These are phyloP conservation scores for Bruguiera hainesii DNA, from an alignment of 441 rosid genomes.

Conservation along the genomic window DNA sequence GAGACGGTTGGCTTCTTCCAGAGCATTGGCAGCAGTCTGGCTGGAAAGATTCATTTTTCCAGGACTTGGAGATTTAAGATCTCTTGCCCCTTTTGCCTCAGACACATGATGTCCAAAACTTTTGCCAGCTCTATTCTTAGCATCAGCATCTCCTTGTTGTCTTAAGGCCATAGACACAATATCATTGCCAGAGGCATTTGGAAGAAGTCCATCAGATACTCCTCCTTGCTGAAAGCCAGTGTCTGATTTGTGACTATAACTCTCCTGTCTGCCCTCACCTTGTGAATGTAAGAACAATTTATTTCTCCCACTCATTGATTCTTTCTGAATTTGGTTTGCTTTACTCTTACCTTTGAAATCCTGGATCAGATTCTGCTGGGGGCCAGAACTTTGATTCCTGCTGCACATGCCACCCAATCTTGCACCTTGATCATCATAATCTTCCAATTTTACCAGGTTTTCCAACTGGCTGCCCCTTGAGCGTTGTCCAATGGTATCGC, in stretches of 20 bases:
- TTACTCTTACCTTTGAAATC: constrained; percentile 14
- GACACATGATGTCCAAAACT: constrained; percentile 17
- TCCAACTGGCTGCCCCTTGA: constrained; percentile 21
- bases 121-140: constrained; percentile 26
- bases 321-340: neutral
- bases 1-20: constrained; percentile 56
- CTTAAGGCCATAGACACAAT: constrained; percentile 26
- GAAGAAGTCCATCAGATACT: constrained; percentile 16
- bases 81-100: constrained; percentile 28
- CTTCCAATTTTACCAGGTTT: constrained; percentile 15
- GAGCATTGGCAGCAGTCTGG: constrained; percentile 35
- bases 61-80: constrained; percentile 27
- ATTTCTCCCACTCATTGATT: constrained; percentile 17
- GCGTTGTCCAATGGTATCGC: constrained; percentile 17
- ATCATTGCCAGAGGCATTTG: constrained; percentile 27
- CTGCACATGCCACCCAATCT: constrained; percentile 16
- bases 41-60: constrained; percentile 32
- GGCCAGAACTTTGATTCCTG: constrained; percentile 15
- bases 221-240: constrained; percentile 21
- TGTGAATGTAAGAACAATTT: constrained; percentile 16
- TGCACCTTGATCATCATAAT: constrained; percentile 17
- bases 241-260: constrained; percentile 11
- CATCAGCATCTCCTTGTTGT: constrained; percentile 24
- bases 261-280: constrained; percentile 21
- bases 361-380: constrained; percentile 19